Conservation (phyloP, 495 filamentous ascomycete species). For the Neohortaea acidophila region DNA sequence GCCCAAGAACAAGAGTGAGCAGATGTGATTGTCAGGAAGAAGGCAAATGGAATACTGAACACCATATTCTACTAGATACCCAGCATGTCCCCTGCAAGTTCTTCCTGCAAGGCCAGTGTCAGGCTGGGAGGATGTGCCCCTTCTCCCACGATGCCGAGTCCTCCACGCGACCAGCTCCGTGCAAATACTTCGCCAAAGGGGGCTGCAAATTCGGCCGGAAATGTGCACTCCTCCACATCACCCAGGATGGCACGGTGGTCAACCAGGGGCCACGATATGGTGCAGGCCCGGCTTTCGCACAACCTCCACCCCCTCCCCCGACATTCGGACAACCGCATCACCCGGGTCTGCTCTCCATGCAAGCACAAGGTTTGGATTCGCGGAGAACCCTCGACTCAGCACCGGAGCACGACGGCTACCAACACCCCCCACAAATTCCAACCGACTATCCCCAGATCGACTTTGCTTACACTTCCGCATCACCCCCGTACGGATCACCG, state of each 20-base stretch:
- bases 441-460: constrained; percentile 49
- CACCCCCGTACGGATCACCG: constrained; percentile 79
- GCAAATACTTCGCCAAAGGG: constrained; percentile 98
- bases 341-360: constrained; percentile 23
- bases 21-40: neutral
- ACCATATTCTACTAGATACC: constrained; percentile 58
- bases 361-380: constrained; percentile 23
- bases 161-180: constrained; percentile 65
- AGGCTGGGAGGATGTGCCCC: constrained; percentile 88
- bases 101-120: constrained; percentile 88
- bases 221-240: constrained; percentile 88
- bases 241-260: constrained; percentile 82
- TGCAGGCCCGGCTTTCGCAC: constrained; percentile 29
- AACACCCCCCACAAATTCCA: constrained; percentile 4
- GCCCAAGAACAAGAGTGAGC: constrained; percentile 64
- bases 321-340: constrained; percentile 30
- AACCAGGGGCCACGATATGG: constrained; percentile 42
- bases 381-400: constrained; percentile 17
- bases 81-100: constrained; percentile 99
- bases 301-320: constrained; percentile 56
- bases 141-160: constrained; percentile 83
- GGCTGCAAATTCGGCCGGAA: constrained; percentile 99
- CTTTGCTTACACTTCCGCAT: constrained; percentile 57
- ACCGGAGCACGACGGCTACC: constrained; percentile 36
- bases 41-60: neutral